A percentile compares a stretch with the other conserved stretches of the same genome.
These are phyloP conservation scores for Dalbergia oliveri DNA, from an alignment of 306 rosid genomes.

Conservation along the genomic window DNA sequence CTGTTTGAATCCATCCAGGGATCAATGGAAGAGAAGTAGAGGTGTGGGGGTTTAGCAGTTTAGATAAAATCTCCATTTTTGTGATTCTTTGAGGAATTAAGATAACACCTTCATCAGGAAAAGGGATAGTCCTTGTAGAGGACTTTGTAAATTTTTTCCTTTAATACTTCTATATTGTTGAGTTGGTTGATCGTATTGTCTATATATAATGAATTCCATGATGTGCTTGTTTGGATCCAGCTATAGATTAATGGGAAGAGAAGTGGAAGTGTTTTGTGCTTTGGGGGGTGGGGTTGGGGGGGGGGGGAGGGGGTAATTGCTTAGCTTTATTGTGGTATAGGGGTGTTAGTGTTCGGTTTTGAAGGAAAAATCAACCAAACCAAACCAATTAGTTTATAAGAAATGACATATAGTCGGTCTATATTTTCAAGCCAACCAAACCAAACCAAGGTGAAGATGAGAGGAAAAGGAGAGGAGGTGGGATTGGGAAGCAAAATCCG, in stretches of 20 bases:
- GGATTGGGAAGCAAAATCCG: no score
- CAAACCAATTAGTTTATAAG: no score
- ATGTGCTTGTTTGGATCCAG: slow-evolving; percentile 27
- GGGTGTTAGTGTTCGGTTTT: no score
- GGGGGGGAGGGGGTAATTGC: no score
- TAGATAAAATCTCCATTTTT: neutral
- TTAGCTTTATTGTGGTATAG: no score
- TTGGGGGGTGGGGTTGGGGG: no score
- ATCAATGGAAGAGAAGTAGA: slow-evolving; percentile 8
- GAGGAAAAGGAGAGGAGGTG: no score
- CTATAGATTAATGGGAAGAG: neutral
- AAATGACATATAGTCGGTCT: no score
- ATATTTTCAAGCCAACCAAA: no score
- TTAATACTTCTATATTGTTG: neutral
- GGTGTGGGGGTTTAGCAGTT: neutral
- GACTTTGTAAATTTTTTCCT: slow-evolving; percentile 10
- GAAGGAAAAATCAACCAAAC: no score
- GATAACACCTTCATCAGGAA: neutral
- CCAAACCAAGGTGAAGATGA: no score
- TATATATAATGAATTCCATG: slow-evolving; percentile 6
- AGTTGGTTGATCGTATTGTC: slow-evolving; percentile 34
- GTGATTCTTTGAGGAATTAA: slow-evolving; percentile 1
- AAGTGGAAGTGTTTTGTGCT: no score
- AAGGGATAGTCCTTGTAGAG: slow-evolving; percentile 11
- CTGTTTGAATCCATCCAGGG: slow-evolving; percentile 17